Percentiles rank a stretch among this genome's conserved stretches.
phyloP scores from a whole-genome alignment of 139 green algal species.

The Chlorella sp. region DNA sequence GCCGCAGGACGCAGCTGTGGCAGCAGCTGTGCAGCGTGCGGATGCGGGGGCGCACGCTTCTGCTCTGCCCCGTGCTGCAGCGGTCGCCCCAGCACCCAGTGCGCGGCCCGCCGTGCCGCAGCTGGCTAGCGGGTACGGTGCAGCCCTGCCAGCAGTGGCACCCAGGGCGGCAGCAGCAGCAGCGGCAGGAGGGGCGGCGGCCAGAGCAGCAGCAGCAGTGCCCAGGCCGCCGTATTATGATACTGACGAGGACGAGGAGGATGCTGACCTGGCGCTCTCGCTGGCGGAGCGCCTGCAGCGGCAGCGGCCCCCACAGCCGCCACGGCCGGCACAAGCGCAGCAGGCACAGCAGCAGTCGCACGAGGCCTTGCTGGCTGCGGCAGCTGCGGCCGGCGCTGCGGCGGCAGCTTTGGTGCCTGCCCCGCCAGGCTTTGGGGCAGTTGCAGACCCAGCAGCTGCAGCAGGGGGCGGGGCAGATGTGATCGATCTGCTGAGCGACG shows the following conservation, averaged over 20 bases:
- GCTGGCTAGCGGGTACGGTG: too few species aligned
- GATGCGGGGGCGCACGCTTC: neutral
- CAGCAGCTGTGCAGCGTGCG: neutral
- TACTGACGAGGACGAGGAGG: neutral
- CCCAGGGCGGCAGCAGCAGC: neutral
- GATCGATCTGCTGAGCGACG: conserved; percentile 17
- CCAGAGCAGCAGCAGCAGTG: neutral
- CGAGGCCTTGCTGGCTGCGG: too few species aligned
- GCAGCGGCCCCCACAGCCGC: neutral
- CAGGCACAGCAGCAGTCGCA: neutral
- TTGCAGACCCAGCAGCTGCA: neutral
- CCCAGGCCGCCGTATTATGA: neutral
- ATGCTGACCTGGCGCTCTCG: neutral
- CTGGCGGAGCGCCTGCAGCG: neutral
- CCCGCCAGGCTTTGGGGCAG: neutral
- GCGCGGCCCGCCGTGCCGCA: neutral
- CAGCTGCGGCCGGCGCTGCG: neutral
- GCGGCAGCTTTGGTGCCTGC: neutral
- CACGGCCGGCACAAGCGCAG: neutral
- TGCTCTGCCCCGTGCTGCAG: neutral
- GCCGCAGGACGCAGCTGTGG: neutral
- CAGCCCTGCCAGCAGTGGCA: neutral
- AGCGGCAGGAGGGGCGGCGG: neutral
- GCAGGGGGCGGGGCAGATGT: neutral
- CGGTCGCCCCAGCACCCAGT: neutral